Base-by-base conservation (phyloP, 192 early-diverging fungal species). In the Podila clonocystis region DNA sequence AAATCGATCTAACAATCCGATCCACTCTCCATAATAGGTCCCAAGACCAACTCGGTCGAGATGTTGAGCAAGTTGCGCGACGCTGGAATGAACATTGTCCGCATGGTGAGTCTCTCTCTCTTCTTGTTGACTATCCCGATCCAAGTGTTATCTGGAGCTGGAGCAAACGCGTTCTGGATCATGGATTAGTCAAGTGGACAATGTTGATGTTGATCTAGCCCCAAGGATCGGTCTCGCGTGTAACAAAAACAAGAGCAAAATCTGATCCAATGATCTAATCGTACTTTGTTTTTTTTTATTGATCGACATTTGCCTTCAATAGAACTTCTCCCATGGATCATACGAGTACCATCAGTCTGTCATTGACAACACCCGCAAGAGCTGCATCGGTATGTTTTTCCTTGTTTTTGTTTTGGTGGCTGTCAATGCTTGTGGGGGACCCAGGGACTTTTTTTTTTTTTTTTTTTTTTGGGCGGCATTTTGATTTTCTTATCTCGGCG, bases 1-100 rank as follows among this genome's bases (percentile, higher is more conserved):
- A 52, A 17, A 6, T 6, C 8, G n/a, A 55, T 55, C 20, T 26
- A 55, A 24, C 20, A 24, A 22, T 22, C 52, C 24, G 20, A 55
- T 26, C 24, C 22, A 55, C 52, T 24, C 22, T 9, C 17, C 20
- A 24, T 34, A 52, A 19, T 85, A 82, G 92, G 92, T 6, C 93
- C 94, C 31, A 91, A 91, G 84, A 94, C 93, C 63, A 93, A 94
- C 87, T 87, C 77, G 11, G 86, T 91, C 24, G 93, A 95, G 75
- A 91, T 89, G 84, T 82, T 95, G 29, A 87, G 86, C 50, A 82
- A 90, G 74, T 86, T 94, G 61, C 90, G 92, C 77, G 87, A 92
- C 67, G 90, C 91, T 26, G 94, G 94, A 52, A 93, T 95, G 93
- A 95, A 94, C 82, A 91, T 95, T 82, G 92, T 92, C 28, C 89